Conservation (phyloP, 225 moss, liverwort and hornwort species). For the Marchantia paleacea region DNA sequence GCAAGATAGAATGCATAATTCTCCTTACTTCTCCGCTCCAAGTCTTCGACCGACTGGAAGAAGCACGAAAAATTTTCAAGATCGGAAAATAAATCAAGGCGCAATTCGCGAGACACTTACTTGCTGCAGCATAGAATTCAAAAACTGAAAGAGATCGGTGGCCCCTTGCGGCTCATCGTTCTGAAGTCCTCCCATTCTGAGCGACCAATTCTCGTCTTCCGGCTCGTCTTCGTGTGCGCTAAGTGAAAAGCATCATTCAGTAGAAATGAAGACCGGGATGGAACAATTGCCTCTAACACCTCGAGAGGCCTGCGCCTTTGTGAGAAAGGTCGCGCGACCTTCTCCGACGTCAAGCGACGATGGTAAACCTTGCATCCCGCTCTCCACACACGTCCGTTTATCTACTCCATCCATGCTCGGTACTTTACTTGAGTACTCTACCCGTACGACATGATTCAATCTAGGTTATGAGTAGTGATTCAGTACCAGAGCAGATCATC, state of each 20-base stretch:
- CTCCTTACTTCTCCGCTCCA: neutral
- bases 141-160: constrained; percentile 17
- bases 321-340: neutral
- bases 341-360: neutral
- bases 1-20: neutral
- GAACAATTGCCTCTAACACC: no score
- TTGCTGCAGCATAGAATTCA: constrained; percentile 23
- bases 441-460: no score
- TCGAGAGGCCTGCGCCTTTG: no score
- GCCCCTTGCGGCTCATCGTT: constrained; percentile 6
- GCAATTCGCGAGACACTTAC: neutral
- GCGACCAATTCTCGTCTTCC: neutral
- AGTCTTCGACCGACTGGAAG: neutral
- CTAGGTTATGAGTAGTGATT: no score
- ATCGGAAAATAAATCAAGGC: neutral
- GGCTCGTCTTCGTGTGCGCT: neutral
- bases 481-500: no score
- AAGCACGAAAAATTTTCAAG: neutral
- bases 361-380: no score
- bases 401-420: no score
- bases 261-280: neutral
- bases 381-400: no score
- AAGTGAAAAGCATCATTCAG: neutral
- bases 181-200: constrained; percentile 10
- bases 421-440: no score